A percentile compares a stretch with the other conserved stretches of the same genome.
phyloP scores from a whole-genome alignment of 441 rosid species.

The Eugenia klotzschiana region DNA sequence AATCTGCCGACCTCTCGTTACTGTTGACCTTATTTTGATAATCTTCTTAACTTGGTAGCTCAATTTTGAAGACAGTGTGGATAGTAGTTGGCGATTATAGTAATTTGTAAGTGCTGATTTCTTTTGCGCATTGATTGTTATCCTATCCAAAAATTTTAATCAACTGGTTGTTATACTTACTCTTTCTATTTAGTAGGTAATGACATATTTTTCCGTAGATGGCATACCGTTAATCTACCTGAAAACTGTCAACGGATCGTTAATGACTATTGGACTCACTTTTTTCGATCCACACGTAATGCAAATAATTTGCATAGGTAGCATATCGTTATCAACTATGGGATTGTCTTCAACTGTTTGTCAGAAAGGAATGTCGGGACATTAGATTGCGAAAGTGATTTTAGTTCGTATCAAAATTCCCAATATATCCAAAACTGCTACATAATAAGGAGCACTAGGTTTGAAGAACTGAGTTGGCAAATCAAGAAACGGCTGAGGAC shows the following conservation, averaged over 20 bases:
- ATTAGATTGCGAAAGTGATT: neutral
- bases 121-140: neutral
- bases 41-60: neutral
- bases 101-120: neutral
- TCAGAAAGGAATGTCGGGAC: neutral
- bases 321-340: neutral
- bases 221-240: neutral
- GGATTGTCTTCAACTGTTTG: neutral
- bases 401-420: neutral
- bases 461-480: no score
- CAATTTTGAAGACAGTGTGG: neutral
- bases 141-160: neutral
- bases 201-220: neutral
- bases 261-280: neutral
- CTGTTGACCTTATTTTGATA: neutral
- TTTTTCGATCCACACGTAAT: neutral
- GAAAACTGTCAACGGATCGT: neutral
- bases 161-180: neutral
- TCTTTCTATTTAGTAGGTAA: neutral
- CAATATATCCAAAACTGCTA: neutral
- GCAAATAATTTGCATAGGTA: neutral
- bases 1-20: neutral
- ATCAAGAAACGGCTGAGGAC: no score
- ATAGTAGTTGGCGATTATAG: neutral
- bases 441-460: no score